Evolutionary conservation across 257 asterid species (phyloP), one percentile per base, ranked within the genome.

Genomic region (Solanum piurae): DNA sequence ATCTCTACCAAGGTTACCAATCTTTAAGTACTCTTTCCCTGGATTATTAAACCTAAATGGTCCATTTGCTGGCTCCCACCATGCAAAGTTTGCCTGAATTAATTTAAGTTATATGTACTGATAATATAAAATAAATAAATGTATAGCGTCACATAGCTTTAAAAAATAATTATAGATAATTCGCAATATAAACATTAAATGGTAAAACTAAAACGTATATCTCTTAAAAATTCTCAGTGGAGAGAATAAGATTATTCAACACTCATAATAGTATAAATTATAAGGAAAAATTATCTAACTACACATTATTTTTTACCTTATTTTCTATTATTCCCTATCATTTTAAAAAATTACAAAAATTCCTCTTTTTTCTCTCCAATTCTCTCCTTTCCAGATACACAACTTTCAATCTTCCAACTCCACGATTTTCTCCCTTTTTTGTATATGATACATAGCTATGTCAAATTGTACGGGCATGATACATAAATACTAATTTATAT

Each of bases 61-160:
- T 11, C 97, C 98, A 75, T 94, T 98, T 3, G 89, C 72, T 13
- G 98, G 96, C 88, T 96, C 98, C 99, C 98, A 95, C 96, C 98
- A 90, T 3, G 98, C 96, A 88, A 91, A 91, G 75, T 93, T 96
- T 77, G 95, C 98, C 98, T 96, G 91, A n/a, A 5, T 12, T 44
- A 40, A 12, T 12, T 23, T 33, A 72, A 72, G 25, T 72, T 72
- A 4, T 72, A 72, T 72, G n/a, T 0, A 34, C 4, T 20, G 44
- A 34, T 18, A 9, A 72, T 18, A 34, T 18, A 34, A 34, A 33
- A 33, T 0, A 33, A 16, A 31, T 21, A 21, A 14, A 21, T 3
- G 1, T 31, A 71, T 4, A 71, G 1, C 1, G 4, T 18, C 0
- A 4, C 3, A 10, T 3, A 9, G 18, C 7, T 71, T 16, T 33